These are phyloP conservation scores for Podaxis mareebaensis DNA, from an alignment of 768 basidiomycete genomes.

Conservation along the genomic window DNA sequence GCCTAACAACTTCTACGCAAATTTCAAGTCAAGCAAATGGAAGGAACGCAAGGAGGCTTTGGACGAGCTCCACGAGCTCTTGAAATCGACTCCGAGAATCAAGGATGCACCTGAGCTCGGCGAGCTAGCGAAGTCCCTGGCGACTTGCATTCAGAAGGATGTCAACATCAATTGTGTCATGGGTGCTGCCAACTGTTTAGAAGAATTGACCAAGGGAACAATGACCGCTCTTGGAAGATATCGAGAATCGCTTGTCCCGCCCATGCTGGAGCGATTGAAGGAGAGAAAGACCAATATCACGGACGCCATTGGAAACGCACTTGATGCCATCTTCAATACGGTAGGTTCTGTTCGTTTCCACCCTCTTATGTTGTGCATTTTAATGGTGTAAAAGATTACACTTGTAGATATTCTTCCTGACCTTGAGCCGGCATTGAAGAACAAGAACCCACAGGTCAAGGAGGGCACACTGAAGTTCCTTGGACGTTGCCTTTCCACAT, in stretches of 20 bases:
- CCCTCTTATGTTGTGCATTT: conserved; percentile 16
- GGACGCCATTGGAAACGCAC: conserved; percentile 81
- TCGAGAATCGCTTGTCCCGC: conserved; percentile 68
- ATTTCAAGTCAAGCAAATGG: conserved; percentile 92
- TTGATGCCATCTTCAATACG: conserved; percentile 86
- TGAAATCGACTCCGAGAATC: conserved; percentile 73
- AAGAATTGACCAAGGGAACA: conserved; percentile 83
- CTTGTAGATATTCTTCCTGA: conserved; percentile 84
- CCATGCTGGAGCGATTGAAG: conserved; percentile 87
- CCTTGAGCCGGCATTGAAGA: conserved; percentile 70
- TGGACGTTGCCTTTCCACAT: conserved; percentile 71
- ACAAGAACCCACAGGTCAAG: conserved; percentile 97
- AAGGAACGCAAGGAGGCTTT: conserved; percentile 94
- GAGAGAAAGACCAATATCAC: conserved; percentile 91
- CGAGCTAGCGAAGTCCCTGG: conserved; percentile 76
- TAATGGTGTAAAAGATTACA: conserved; percentile 53
- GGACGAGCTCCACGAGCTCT: conserved; percentile 73
- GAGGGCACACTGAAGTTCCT: conserved; percentile 90
- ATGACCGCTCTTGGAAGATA: conserved; percentile 73
- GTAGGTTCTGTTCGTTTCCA: conserved; percentile 45
- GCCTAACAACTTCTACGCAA: conserved; percentile 70
- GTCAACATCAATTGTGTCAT: conserved; percentile 96
- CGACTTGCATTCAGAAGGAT: conserved; percentile 80
- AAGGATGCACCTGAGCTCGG: conserved; percentile 78
- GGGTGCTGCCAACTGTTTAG: conserved; percentile 80